Evolutionary conservation across 345 rosid species (phyloP).

Genomic region (Ricinus communis): DNA sequence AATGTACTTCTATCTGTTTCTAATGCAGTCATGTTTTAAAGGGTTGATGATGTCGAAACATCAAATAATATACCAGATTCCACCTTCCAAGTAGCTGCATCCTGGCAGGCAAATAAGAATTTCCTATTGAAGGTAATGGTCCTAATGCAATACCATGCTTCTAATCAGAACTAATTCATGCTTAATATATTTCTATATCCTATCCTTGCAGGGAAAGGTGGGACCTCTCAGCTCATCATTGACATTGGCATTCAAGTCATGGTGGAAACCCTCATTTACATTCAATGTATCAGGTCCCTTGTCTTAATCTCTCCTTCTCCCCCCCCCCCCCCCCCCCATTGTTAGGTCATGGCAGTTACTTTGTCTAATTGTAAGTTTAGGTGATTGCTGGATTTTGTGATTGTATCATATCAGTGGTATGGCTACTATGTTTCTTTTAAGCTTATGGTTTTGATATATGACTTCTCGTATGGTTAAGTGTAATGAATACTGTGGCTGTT

Average conservation of each 20-base stretch:
- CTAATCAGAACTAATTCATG: not conserved
- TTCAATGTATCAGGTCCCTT: constrained; percentile 71
- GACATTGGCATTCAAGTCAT: constrained; percentile 81
- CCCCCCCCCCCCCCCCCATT: not conserved
- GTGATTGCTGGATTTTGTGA: not conserved
- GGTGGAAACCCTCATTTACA: constrained; percentile 96
- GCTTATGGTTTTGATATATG: not conserved
- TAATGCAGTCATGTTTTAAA: constrained; percentile 23
- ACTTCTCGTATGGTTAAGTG: not conserved
- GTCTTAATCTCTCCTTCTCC: not conserved
- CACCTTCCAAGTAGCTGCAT: constrained; percentile 81
- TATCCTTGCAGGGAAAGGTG: constrained; percentile 61
- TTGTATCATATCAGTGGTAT: not conserved
- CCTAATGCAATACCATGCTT: constrained; percentile 14
- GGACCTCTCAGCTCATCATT: constrained; percentile 78
- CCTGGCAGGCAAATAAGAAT: constrained; percentile 97
- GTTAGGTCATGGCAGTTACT: not conserved
- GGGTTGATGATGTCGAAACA: constrained; percentile 56
- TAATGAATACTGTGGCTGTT: not conserved
- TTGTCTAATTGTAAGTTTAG: not conserved
- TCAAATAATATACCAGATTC: constrained; percentile 50
- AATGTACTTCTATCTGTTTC: constrained; percentile 19
- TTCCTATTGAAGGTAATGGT: constrained; percentile 67
- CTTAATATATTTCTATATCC: not conserved
- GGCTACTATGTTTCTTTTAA: not conserved